Percentiles rank a stretch among this genome's conserved stretches.
Conservation (phyloP, 2,329 filamentous ascomycete genomes). For the Nigrograna mackinnonii region DNA sequence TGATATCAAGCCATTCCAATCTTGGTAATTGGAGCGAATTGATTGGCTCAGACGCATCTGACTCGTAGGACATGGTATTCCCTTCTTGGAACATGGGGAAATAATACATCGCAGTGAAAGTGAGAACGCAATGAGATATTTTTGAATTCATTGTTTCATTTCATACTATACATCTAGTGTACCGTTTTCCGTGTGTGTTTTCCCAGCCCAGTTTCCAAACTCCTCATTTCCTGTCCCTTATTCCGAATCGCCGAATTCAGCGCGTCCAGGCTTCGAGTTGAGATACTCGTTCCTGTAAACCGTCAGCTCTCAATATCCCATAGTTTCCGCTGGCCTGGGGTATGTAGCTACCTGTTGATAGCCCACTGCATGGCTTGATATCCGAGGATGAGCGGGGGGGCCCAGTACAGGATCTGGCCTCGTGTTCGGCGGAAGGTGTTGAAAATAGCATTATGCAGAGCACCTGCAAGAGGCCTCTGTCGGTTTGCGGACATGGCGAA, state of each 20-base stretch:
- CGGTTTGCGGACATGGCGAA: constrained; percentile 83
- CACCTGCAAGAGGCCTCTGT: constrained; percentile 80
- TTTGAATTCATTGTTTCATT: too few species aligned
- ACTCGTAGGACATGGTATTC: neutral
- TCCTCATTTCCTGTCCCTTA: constrained; percentile 1
- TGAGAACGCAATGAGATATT: constrained; percentile 7
- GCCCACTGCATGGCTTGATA: constrained; percentile 90
- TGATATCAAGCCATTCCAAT: too few species aligned
- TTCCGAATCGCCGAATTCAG: constrained; percentile 45
- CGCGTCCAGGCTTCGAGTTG: constrained; percentile 73
- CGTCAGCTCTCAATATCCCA: constrained; percentile 1
- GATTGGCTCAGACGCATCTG: too few species aligned
- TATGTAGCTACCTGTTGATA: constrained; percentile 70
- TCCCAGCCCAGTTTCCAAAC: neutral
- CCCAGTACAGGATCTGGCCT: constrained; percentile 82
- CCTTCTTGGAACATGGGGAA: neutral
- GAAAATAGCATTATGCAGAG: constrained; percentile 80
- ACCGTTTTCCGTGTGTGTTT: constrained; percentile 1
- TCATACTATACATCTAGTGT: constrained; percentile 10
- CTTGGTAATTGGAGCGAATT: too few species aligned
- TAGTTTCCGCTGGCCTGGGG: neutral
- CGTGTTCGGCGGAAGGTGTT: constrained; percentile 88
- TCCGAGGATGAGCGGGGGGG: constrained; percentile 72
- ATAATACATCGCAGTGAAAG: neutral
- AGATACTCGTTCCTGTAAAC: constrained; percentile 70